Conservation (phyloP, 2,329 filamentous ascomycete species). For the Colletotrichum destructivum region DNA sequence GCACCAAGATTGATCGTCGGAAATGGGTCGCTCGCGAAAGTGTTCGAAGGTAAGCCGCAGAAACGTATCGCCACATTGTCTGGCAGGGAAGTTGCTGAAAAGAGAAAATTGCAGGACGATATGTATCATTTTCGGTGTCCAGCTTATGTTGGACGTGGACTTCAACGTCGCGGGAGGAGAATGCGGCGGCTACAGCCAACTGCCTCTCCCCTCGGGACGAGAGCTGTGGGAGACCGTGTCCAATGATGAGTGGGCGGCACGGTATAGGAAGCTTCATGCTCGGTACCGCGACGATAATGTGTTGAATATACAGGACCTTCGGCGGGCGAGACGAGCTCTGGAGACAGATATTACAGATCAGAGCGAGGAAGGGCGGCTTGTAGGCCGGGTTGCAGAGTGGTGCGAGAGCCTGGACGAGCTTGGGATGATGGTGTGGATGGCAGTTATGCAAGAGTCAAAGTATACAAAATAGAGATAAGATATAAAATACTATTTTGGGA, state of each 20-base stretch:
- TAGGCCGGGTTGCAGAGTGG: slow-evolving; percentile 45
- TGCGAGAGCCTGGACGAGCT: slow-evolving; percentile 48
- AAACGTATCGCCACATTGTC: not conserved
- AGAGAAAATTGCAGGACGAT: not conserved
- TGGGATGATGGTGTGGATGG: slow-evolving; percentile 50
- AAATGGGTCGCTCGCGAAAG: slow-evolving; percentile 30
- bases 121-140: slow-evolving; percentile 25
- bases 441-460: slow-evolving; percentile 48
- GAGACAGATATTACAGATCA: not conserved
- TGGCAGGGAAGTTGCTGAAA: not conserved
- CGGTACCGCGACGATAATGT: slow-evolving; percentile 6
- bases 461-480: not conserved
- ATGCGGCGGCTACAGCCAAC: slow-evolving; percentile 12
- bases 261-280: slow-evolving; percentile 19
- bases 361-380: slow-evolving; percentile 20
- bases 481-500: not conserved
- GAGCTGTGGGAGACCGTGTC: slow-evolving; percentile 28
- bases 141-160: slow-evolving; percentile 28
- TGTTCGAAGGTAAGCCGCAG: not conserved
- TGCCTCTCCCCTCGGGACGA: slow-evolving; percentile 21
- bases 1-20: slow-evolving; percentile 7
- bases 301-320: slow-evolving; percentile 20
- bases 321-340: not conserved
- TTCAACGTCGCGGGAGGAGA: not conserved
- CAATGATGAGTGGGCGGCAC: slow-evolving; percentile 23